Base-by-base conservation (phyloP, 1,284 basidiomycete species). In the Pisolithus thermaeus region DNA sequence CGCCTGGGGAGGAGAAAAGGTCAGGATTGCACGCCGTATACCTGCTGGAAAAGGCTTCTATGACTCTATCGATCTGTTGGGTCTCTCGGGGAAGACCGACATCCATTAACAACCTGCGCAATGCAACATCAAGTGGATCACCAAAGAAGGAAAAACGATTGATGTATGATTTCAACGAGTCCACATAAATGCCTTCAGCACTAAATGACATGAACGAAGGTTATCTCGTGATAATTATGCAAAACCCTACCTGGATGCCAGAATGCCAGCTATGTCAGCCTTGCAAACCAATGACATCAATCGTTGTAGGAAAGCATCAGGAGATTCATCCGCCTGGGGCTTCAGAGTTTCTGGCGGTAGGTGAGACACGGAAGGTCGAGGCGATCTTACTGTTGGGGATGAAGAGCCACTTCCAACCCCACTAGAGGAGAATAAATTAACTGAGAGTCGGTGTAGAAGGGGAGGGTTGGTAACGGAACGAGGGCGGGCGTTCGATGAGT, bases 41-140 rank as follows among this genome's bases (percentile, higher is more conserved):
- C 52, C 90, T 80, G 49, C 76, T 77, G 7, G 96, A 90, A 69
- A 99, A 99, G 0, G 91, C 91, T 70, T 98, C 94, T 65, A 99
- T 92, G 47, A 98, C 91, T 48, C 96, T 81, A 69, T 99, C 97
- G 55, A 99, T 99, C 70, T 99, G 96, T 67, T 99, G 97, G 0
- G 96, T 98, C 74, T 99, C 96, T 55, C 86, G 80, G 3, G 96
- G 96, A 46, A 99, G 77, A 47, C 88, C 84, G 45, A 97, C 82
- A 59, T 93, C 84, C 89, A 98, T 93, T 36, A 99, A 78, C 51
- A 99, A 69, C 61, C 86, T 87, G 32, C 97, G 87, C 44, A 99
- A 71, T 5, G 97, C 92, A 39, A 99, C 84, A 65, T 99, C 97
- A 41, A 99, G 77, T 11, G 97, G 88, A 59, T 91, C 86, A 46